Conservation (phyloP, 78 protist species). For the Cyanophora paradoxa region DNA sequence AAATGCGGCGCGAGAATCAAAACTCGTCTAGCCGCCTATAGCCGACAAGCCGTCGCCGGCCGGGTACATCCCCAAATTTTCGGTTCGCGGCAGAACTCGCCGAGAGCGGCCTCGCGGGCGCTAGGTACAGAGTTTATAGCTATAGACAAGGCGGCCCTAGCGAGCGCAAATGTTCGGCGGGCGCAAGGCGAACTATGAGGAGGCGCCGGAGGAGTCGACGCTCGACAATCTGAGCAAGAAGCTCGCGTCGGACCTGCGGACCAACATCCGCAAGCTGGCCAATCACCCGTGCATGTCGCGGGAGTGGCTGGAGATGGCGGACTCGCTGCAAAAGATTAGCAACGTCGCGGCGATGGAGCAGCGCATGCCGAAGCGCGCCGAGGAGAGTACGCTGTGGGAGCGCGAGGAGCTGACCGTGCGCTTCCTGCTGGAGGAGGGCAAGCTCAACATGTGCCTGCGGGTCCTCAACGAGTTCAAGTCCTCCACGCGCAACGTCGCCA, state of each 20-base stretch:
- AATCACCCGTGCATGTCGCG: neutral
- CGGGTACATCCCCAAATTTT: too few species aligned
- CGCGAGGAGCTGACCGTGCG: constrained; percentile 30
- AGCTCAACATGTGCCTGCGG: constrained; percentile 21
- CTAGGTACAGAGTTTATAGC: too few species aligned
- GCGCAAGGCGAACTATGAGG: neutral
- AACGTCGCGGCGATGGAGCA: constrained; percentile 16
- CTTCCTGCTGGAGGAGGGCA: constrained; percentile 36
- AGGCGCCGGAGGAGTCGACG: neutral
- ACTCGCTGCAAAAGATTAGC: neutral
- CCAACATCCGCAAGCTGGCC: neutral
- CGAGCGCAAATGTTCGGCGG: too few species aligned
- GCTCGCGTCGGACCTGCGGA: constrained; percentile 5
- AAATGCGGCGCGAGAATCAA: too few species aligned
- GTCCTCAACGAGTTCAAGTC: constrained; percentile 14
- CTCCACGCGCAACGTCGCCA: neutral
- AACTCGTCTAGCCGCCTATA: too few species aligned
- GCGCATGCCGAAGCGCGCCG: neutral
- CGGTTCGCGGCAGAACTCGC: too few species aligned
- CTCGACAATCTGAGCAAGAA: neutral
- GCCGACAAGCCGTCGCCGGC: too few species aligned
- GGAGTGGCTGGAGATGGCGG: constrained; percentile 18
- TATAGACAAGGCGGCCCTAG: too few species aligned
- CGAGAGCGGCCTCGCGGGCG: too few species aligned
- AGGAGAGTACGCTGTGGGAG: constrained; percentile 26